phyloP scores from a whole-genome alignment of 2,329 filamentous ascomycete species.

The Colletotrichum noveboracense region DNA sequence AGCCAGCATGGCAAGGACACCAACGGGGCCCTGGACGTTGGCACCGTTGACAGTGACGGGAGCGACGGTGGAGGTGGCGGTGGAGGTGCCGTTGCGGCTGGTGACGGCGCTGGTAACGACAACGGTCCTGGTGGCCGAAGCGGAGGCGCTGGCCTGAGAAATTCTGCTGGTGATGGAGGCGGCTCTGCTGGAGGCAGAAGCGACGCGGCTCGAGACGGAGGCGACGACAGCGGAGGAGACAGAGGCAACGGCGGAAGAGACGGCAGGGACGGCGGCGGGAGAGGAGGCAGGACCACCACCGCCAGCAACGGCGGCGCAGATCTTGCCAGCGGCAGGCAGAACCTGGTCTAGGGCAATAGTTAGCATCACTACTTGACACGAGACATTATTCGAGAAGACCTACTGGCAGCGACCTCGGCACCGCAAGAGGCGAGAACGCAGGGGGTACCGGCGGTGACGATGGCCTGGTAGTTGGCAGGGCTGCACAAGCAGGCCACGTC shows the following conservation, averaged over 20 bases:
- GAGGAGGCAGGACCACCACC: background rate
- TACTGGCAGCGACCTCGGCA: background rate
- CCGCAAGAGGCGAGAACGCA: constrained; percentile 12
- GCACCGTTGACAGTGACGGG: constrained; percentile 10
- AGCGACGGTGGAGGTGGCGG: background rate
- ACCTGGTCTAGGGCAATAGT: background rate
- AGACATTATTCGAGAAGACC: background rate
- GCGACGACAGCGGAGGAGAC: background rate
- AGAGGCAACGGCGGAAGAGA: background rate
- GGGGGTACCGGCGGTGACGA: background rate
- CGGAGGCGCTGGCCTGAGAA: background rate
- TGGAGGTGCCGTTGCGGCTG: background rate
- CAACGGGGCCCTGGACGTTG: background rate
- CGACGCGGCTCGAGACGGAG: background rate
- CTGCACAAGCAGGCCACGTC: constrained; percentile 6
- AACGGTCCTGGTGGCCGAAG: background rate
- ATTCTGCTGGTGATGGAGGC: background rate
- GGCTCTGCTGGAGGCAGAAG: background rate
- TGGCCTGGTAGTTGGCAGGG: constrained; percentile 4
- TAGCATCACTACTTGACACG: background rate
- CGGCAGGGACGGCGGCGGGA: background rate
- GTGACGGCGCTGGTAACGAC: constrained; percentile 4
- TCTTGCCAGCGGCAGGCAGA: constrained; percentile 2
- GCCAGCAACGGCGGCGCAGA: background rate
- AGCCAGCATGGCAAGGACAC: background rate